phyloP scores from a whole-genome alignment of 2,329 filamentous ascomycete species.

The Xylariaceae sp. region DNA sequence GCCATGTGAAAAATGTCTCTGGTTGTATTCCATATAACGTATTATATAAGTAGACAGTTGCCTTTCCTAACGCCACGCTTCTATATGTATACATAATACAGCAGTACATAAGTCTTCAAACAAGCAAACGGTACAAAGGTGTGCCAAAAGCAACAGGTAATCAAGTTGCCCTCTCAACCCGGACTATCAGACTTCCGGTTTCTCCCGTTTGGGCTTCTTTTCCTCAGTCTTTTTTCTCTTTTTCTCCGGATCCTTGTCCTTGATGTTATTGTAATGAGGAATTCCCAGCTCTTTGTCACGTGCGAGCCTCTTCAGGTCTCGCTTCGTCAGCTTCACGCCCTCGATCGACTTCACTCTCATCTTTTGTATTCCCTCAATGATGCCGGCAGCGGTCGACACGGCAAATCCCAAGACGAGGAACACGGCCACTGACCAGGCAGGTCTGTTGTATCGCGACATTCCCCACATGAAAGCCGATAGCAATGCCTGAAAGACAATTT shows the following conservation, averaged over 20 bases:
- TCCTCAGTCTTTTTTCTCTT: slow-evolving; percentile 34
- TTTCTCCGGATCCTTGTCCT: slow-evolving; percentile 45
- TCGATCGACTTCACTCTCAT: slow-evolving; percentile 67
- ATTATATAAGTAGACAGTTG: too few relatives aligned
- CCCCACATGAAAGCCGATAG: slow-evolving; percentile 82
- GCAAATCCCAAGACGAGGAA: slow-evolving; percentile 71
- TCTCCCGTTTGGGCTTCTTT: slow-evolving; percentile 23
- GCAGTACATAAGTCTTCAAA: too few relatives aligned
- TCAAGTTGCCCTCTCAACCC: slow-evolving; percentile 8
- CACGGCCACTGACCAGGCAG: slow-evolving; percentile 72
- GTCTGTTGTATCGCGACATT: slow-evolving; percentile 65
- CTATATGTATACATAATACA: too few relatives aligned
- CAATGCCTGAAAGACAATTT: slow-evolving; percentile 70
- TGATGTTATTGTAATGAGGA: slow-evolving; percentile 53
- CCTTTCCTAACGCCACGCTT: slow-evolving; percentile 9
- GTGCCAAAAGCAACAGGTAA: too few relatives aligned
- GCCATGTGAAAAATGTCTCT: too few relatives aligned
- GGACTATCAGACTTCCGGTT: slow-evolving; percentile 14
- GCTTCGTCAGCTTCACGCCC: slow-evolving; percentile 58
- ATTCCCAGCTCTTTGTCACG: slow-evolving; percentile 51
- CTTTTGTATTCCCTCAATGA: slow-evolving; percentile 66
- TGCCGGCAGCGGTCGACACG: slow-evolving; percentile 61
- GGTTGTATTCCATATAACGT: too few relatives aligned
- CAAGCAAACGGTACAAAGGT: too few relatives aligned
- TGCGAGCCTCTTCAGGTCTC: slow-evolving; percentile 46